Conservation (phyloP, 2,329 filamentous ascomycete species). For the Tolypocladium capitatum region DNA sequence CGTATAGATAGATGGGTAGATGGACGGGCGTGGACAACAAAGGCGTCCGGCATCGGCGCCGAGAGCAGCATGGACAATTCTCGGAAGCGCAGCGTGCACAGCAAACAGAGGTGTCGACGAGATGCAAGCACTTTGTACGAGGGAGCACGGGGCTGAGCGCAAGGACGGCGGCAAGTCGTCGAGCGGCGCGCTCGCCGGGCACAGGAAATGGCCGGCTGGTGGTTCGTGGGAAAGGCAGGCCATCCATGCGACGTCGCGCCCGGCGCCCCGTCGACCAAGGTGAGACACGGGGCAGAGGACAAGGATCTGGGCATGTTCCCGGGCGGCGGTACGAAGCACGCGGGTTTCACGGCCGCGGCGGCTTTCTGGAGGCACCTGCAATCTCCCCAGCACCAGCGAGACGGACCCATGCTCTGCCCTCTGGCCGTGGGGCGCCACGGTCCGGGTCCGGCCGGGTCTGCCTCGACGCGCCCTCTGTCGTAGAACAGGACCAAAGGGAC, state of each 20-base stretch:
- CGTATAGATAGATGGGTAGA: background rate
- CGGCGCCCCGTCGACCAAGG: no score
- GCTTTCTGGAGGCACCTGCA: background rate
- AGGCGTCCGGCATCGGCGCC: background rate
- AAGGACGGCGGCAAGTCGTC: background rate
- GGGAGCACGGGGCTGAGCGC: background rate
- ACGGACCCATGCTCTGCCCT: background rate
- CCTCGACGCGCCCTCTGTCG: no score
- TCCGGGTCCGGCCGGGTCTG: no score
- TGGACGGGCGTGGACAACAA: background rate
- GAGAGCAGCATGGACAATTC: background rate
- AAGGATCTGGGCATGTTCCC: background rate
- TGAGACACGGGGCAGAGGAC: background rate
- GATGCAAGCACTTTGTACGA: background rate
- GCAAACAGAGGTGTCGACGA: background rate
- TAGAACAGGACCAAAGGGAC: no score
- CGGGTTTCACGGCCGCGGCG: background rate
- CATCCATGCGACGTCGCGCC: background rate
- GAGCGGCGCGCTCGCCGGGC: background rate
- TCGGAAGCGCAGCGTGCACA: no score
- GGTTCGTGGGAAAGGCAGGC: background rate
- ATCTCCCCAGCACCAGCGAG: background rate
- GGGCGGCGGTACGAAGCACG: background rate
- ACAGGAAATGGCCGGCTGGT: background rate
- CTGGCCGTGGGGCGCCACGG: background rate